Evolutionary conservation across 164 flowering plant genomes (phyloP).

Genomic region (Magnolia kwangsiensis): DNA sequence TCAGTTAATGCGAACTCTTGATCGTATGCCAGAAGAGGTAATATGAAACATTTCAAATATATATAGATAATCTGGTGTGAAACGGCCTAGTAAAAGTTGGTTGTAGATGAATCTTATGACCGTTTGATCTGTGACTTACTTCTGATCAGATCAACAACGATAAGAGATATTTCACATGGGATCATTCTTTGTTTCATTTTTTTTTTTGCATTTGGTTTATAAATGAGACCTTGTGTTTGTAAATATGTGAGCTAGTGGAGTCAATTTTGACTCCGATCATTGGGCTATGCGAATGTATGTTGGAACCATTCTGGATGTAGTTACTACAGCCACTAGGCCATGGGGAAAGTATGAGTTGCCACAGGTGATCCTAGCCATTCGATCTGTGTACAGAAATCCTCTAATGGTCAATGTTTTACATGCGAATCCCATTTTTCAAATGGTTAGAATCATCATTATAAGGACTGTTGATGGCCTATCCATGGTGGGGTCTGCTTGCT

Average conservation of each 20-base stretch:
- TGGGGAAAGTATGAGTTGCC: not conserved
- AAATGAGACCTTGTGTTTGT: too few species aligned
- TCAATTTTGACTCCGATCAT: too few species aligned
- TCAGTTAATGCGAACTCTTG: constrained; percentile 94
- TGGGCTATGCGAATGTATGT: not conserved
- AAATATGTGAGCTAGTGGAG: too few species aligned
- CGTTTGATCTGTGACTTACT: not conserved
- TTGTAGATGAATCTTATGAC: not conserved
- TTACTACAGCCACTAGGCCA: not conserved
- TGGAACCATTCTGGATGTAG: not conserved
- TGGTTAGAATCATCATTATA: too few species aligned
- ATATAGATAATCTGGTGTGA: not conserved
- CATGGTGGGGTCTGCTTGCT: not conserved
- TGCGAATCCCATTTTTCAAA: too few species aligned
- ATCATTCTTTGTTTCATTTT: not conserved
- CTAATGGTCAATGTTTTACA: too few species aligned
- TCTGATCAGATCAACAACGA: not conserved
- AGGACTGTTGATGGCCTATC: too few species aligned
- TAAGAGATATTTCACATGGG: not conserved
- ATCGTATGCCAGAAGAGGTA: constrained; percentile 93
- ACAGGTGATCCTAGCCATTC: not conserved
- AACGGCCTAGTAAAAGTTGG: not conserved
- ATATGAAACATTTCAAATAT: not conserved
- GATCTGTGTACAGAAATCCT: not conserved
- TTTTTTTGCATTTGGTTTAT: too few species aligned